Percentiles rank a stretch among this genome's conserved stretches.
These are phyloP conservation scores for Crotalaria pallida DNA, from an alignment of 306 rosid species.

Conservation along the genomic window DNA sequence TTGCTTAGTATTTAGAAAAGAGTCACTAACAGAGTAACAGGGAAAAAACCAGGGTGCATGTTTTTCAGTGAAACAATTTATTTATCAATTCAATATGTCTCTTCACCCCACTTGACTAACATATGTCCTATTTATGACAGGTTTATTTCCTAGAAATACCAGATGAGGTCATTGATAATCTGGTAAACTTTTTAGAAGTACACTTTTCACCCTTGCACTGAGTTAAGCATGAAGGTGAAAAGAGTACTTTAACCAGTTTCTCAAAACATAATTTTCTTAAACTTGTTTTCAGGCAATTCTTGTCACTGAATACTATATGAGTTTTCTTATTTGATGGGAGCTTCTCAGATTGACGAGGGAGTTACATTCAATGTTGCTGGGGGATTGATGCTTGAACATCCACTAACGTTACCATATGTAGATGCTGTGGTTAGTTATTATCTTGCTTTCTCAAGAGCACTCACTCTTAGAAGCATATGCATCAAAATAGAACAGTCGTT, in stretches of 20 bases:
- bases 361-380: slow-evolving; percentile 73
- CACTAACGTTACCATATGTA: slow-evolving; percentile 72
- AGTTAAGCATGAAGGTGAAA: slow-evolving; percentile 42
- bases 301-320: slow-evolving; percentile 34
- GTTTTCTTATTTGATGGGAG: slow-evolving; percentile 47
- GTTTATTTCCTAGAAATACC: slow-evolving; percentile 87
- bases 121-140: slow-evolving; percentile 35
- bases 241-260: slow-evolving; percentile 38
- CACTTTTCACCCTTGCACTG: slow-evolving; percentile 49
- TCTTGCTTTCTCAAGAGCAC: slow-evolving; percentile 1
- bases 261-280: slow-evolving; percentile 30
- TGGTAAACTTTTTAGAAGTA: slow-evolving; percentile 50
- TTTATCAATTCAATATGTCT: neutral
- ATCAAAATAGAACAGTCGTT: neutral
- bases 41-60: neutral
- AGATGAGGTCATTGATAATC: slow-evolving; percentile 66
- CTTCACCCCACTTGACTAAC: slow-evolving; percentile 13
- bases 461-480: neutral
- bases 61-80: neutral
- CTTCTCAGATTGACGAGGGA: slow-evolving; percentile 73
- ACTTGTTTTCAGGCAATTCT: slow-evolving; percentile 19
- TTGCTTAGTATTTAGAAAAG: neutral
- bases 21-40: neutral
- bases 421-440: slow-evolving; percentile 73
- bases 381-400: slow-evolving; percentile 95